A percentile compares a stretch with the other conserved stretches of the same genome.
Conservation (phyloP, 1,284 basidiomycete genomes). For the Ganoderma lucidum region DNA sequence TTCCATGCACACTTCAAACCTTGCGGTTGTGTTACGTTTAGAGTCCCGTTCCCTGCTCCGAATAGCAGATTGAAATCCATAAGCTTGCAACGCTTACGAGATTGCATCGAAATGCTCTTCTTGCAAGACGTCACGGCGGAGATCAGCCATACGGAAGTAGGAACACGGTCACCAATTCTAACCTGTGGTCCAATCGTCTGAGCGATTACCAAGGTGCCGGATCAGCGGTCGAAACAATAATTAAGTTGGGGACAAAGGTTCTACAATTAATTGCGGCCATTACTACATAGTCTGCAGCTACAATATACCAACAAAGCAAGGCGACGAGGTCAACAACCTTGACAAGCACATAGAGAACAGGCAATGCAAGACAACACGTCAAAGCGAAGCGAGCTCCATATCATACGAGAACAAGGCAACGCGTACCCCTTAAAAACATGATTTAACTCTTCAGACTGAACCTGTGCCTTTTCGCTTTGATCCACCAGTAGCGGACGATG, state of each 20-base stretch:
- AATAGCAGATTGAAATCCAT: too few species aligned
- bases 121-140: too few species aligned
- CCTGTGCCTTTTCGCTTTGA: constrained; percentile 51
- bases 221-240: not conserved
- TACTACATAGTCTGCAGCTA: not conserved
- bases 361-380: not conserved
- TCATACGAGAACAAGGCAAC: not conserved
- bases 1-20: too few species aligned
- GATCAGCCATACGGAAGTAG: too few species aligned
- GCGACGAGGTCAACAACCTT: not conserved
- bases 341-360: not conserved
- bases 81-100: too few species aligned
- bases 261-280: not conserved
- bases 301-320: constrained; percentile 2
- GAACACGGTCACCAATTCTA: too few species aligned
- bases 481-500: constrained; percentile 67
- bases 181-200: too few species aligned
- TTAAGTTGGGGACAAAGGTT: not conserved
- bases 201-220: too few species aligned
- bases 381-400: not conserved
- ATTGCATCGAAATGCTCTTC: too few species aligned
- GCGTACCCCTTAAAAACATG: not conserved
- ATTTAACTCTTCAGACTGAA: constrained; percentile 8
- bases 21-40: too few species aligned
- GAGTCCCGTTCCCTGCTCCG: too few species aligned